phyloP scores from a whole-genome alignment of 2,329 filamentous ascomycete genomes.

The Trichoderma koningiopsis region DNA sequence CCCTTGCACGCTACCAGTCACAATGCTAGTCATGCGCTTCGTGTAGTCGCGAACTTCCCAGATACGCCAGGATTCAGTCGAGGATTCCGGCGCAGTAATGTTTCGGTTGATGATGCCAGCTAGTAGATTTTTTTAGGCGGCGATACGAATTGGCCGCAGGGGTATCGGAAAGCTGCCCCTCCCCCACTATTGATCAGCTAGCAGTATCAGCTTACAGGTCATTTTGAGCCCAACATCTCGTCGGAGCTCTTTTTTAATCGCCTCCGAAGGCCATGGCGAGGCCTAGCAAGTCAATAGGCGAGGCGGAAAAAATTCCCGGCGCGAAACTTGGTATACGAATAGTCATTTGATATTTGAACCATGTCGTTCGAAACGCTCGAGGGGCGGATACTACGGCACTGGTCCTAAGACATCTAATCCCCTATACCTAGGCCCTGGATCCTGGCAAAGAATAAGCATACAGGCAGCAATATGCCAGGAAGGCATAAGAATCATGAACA shows the following conservation, averaged over 20 bases:
- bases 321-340: background rate
- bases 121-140: slow-evolving; percentile 4
- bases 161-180: slow-evolving; percentile 21
- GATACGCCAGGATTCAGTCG: background rate
- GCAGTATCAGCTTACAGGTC: slow-evolving; percentile 17
- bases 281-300: background rate
- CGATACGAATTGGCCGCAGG: slow-evolving; percentile 7
- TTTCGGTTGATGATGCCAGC: slow-evolving; percentile 15
- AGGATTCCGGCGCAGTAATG: background rate
- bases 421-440: background rate
- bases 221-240: slow-evolving; percentile 1
- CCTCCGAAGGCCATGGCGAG: slow-evolving; percentile 14
- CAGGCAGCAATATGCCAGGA: background rate
- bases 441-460: background rate
- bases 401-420: background rate
- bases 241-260: slow-evolving; percentile 1
- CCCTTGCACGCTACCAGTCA: slow-evolving; percentile 11
- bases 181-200: background rate
- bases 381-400: background rate
- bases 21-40: background rate
- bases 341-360: background rate
- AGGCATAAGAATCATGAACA: background rate
- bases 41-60: background rate
- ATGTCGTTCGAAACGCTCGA: background rate
- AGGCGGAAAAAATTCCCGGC: background rate